phyloP scores from a whole-genome alignment of 306 rosid species.

The Leucaena leucocephala region DNA sequence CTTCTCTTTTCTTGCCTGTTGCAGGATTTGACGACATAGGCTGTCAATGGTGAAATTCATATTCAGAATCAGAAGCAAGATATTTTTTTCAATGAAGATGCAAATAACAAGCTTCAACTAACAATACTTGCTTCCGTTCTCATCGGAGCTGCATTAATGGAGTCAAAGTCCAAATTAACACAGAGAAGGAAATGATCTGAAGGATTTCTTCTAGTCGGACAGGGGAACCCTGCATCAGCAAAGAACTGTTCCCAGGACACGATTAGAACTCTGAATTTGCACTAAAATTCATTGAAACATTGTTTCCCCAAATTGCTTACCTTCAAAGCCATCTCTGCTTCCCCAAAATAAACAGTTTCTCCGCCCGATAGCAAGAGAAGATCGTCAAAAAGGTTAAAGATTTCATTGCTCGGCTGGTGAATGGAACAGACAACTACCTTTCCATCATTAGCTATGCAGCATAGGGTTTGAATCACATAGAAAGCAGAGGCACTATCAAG shows the following conservation, averaged over 20 bases:
- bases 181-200: slow-evolving; percentile 36
- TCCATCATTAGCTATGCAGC: slow-evolving; percentile 53
- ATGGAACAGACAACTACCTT: slow-evolving; percentile 52
- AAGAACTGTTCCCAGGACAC: slow-evolving; percentile 27
- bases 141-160: slow-evolving; percentile 48
- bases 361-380: slow-evolving; percentile 57
- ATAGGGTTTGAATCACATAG: slow-evolving; percentile 51
- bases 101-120: slow-evolving; percentile 18
- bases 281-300: background rate
- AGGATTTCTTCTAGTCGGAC: slow-evolving; percentile 15
- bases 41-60: slow-evolving; percentile 32
- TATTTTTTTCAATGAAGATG: slow-evolving; percentile 33
- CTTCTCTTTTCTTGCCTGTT: slow-evolving; percentile 48
- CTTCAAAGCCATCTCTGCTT: slow-evolving; percentile 53
- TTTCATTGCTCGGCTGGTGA: slow-evolving; percentile 58
- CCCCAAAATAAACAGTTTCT: slow-evolving; percentile 62
- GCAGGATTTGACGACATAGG: slow-evolving; percentile 53
- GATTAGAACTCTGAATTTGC: slow-evolving; percentile 2
- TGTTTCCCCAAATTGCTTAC: slow-evolving; percentile 19
- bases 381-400: slow-evolving; percentile 56
- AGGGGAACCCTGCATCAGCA: slow-evolving; percentile 26
- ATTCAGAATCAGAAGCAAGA: slow-evolving; percentile 9
- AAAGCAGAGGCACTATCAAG: slow-evolving; percentile 66
- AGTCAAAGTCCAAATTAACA: slow-evolving; percentile 61
- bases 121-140: slow-evolving; percentile 49